phyloP scores from a whole-genome alignment of 768 basidiomycete species.

The Cystobasidiopsis lactophilus region DNA sequence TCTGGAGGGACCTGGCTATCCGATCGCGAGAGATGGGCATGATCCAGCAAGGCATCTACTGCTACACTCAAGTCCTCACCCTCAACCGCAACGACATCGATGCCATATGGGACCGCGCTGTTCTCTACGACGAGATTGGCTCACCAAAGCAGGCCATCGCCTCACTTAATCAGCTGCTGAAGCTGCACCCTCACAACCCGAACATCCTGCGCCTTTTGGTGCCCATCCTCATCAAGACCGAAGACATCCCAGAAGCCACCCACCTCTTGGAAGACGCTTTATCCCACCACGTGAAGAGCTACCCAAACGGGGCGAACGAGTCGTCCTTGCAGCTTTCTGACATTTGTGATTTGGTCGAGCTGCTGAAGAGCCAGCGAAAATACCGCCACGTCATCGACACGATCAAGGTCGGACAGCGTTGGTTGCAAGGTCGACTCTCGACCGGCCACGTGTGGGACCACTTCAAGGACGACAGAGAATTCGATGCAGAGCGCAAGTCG shows the following conservation, averaged over 20 bases:
- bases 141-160: constrained; percentile 42
- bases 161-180: constrained; percentile 48
- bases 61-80: constrained; percentile 59
- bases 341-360: constrained; percentile 62
- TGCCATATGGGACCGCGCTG: constrained; percentile 72
- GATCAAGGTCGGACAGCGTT: constrained; percentile 55
- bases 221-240: constrained; percentile 49
- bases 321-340: constrained; percentile 35
- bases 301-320: constrained; percentile 22
- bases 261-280: constrained; percentile 51
- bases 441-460: constrained; percentile 57
- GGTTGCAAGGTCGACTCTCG: constrained; percentile 63
- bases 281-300: constrained; percentile 41
- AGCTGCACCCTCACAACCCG: constrained; percentile 54
- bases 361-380: constrained; percentile 49
- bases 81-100: constrained; percentile 61
- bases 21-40: constrained; percentile 39
- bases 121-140: constrained; percentile 51
- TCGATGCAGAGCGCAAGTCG: constrained; percentile 29
- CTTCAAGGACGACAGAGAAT: constrained; percentile 74
- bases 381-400: constrained; percentile 44
- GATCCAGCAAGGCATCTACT: constrained; percentile 73
- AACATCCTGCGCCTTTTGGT: constrained; percentile 56
- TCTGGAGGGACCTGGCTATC: constrained; percentile 41
- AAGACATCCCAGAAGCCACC: constrained; percentile 43